Base-by-base conservation (phyloP, 2,329 filamentous ascomycete genomes). In the Madurella mycetomatis region DNA sequence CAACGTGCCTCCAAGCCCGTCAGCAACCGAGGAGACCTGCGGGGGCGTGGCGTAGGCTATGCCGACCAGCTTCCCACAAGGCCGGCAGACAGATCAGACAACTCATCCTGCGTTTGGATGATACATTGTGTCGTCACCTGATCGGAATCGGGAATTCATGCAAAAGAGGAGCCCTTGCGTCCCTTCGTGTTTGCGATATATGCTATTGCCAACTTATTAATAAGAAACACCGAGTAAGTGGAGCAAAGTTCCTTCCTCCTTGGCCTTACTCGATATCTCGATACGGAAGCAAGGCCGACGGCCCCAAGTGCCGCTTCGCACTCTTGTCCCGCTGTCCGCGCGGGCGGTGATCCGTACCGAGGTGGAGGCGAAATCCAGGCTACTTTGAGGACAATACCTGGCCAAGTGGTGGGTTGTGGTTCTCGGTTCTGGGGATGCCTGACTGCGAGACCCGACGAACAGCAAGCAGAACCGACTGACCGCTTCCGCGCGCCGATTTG, bases 101-200 rank as follows among this genome's bases (percentile, higher is more conserved):
- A 57, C 55, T 51, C 57, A 61, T 59, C 58, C 53, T 57, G 60
- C 58, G 55, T 62, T 54, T 59, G 43, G 52, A 58, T 59, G 55
- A 57, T 54, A 57, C 60, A 58, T 57, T 54, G 42, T 60, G 61
- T 60, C 55, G 49, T 63, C 61, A 62, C 60, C 59, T 62, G 60
- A 62, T 56, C 51, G 49, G 49, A 52, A 57, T 59, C 51, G 60
- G 56, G 56, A 53, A 51, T 58, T 62, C 55, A 62, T 62, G 60
- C 56, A 50, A 37, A 25, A 47, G 32, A 34, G 44, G 32, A 18
- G 34, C 34, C 51, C 46, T 31, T 47, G 51, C 43, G 39, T 50
- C 50, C 31, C 49, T 53, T 57, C 53, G 44, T 57, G 60, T 62
- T 62, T 61, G 49, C 43, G 53, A 63, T 59, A 57, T 57, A 60